A percentile compares a stretch with the other conserved stretches of the same genome.
phyloP scores from a whole-genome alignment of 2,329 filamentous ascomycete species.

The Fusarium nurragi region DNA sequence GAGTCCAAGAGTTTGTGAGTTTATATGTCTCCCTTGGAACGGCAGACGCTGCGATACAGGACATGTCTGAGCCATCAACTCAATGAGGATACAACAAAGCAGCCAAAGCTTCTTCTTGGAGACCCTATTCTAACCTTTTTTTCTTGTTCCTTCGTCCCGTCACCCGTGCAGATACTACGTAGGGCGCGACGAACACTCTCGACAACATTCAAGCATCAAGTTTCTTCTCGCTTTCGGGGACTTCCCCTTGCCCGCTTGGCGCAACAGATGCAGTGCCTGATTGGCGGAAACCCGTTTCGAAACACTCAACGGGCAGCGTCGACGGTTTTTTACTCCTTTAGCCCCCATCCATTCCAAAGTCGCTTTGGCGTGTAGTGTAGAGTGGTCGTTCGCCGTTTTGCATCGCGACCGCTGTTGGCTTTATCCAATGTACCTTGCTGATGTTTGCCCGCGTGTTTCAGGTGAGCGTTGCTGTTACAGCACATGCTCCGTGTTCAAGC shows the following conservation, averaged over 20 bases:
- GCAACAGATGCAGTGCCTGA: slow-evolving; percentile 15
- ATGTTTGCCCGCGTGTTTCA: slow-evolving; percentile 29
- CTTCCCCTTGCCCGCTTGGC: slow-evolving; percentile 16
- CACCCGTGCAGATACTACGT: slow-evolving; percentile 17
- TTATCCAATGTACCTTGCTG: slow-evolving; percentile 12
- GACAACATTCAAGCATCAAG: slow-evolving; percentile 33
- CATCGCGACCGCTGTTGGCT: not conserved
- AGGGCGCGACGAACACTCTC: slow-evolving; percentile 16
- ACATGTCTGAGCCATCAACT: not conserved
- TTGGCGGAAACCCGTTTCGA: slow-evolving; percentile 45
- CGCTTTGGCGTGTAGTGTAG: not conserved
- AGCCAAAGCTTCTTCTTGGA: slow-evolving; percentile 5
- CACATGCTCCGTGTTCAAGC: slow-evolving; percentile 13
- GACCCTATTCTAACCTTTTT: slow-evolving; percentile 4
- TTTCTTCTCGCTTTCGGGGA: slow-evolving; percentile 15
- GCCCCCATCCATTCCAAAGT: not conserved
- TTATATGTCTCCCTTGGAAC: not conserved
- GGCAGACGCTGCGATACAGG: slow-evolving; percentile 13
- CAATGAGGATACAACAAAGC: not conserved
- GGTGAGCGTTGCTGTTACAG: slow-evolving; percentile 35
- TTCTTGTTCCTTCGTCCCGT: slow-evolving; percentile 1
- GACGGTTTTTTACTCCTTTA: slow-evolving; percentile 9
- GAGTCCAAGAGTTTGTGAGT: not conserved
- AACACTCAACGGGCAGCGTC: slow-evolving; percentile 37
- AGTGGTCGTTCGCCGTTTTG: slow-evolving; percentile 3